Percentiles rank a stretch among this genome's conserved stretches.
Conservation (phyloP, 306 rosid species). For the Cyclanthera cordifolia region DNA sequence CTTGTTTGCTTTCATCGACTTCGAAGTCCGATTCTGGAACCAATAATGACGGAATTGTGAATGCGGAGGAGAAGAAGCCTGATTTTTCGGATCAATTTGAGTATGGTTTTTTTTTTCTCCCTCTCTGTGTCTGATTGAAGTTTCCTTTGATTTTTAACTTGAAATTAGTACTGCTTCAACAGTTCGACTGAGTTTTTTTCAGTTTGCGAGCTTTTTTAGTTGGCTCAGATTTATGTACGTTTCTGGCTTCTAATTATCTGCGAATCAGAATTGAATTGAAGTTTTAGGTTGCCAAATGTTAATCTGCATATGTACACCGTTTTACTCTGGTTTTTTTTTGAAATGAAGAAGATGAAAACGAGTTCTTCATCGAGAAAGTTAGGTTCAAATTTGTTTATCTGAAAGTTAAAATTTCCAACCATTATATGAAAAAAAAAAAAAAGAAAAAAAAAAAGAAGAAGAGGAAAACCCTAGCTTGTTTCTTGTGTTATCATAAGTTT, state of each 20-base stretch:
- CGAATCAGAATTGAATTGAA: not conserved
- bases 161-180: too few species aligned
- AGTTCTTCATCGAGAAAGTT: not conserved
- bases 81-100: constrained; percentile 27
- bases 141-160: too few species aligned
- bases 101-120: constrained; percentile 24
- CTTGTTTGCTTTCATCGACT: constrained; percentile 10
- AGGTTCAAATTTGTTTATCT: not conserved
- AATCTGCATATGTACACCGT: not conserved
- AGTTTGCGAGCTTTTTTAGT: not conserved
- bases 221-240: not conserved
- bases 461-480: constrained; percentile 1
- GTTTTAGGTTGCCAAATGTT: not conserved
- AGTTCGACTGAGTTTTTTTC: too few species aligned
- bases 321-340: not conserved
- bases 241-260: not conserved
- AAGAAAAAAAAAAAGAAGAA: not conserved
- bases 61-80: constrained; percentile 35
- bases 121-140: not conserved
- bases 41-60: constrained; percentile 23
- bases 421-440: not conserved
- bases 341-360: not conserved
- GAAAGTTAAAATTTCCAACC: not conserved
- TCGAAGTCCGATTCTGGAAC: constrained; percentile 32
- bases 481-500: not conserved